A percentile compares a stretch with the other conserved stretches of the same genome.
These are phyloP conservation scores for Alternaria burnsii DNA, from an alignment of 2,329 filamentous ascomycete species.

Conservation along the genomic window DNA sequence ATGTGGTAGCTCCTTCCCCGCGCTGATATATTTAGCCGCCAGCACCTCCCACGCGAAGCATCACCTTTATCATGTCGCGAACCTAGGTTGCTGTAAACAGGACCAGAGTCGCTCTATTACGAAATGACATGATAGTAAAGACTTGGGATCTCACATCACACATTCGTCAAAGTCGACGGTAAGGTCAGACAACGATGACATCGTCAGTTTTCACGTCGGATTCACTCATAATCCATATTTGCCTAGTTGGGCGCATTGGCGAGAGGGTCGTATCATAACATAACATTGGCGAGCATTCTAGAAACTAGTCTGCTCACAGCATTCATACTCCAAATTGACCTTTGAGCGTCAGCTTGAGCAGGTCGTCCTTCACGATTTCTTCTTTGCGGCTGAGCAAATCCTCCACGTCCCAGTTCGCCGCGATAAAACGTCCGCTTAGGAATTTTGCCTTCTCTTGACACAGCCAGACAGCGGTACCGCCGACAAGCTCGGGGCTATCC, in stretches of 20 bases:
- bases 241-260: not conserved
- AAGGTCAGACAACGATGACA: too few species aligned
- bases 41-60: too few species aligned
- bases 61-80: too few species aligned
- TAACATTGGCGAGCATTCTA: not conserved
- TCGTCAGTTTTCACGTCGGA: too few species aligned
- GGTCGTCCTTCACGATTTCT: conserved; percentile 23
- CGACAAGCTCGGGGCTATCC: conserved; percentile 41
- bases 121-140: too few species aligned
- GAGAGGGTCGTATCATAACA: not conserved
- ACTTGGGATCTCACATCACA: too few species aligned
- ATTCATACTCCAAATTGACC: conserved; percentile 20
- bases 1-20: too few species aligned
- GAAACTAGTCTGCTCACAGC: not conserved
- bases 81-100: too few species aligned
- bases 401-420: conserved; percentile 43
- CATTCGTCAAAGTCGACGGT: too few species aligned
- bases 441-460: conserved; percentile 35
- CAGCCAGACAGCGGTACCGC: conserved; percentile 39
- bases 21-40: too few species aligned
- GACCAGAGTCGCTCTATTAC: too few species aligned
- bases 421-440: conserved; percentile 37
- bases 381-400: conserved; percentile 33
- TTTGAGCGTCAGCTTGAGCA: conserved; percentile 27
- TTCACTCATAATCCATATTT: too few species aligned